Base-by-base conservation (phyloP, 1,284 basidiomycete species). In the Cutaneotrichosporon dermatis region DNA sequence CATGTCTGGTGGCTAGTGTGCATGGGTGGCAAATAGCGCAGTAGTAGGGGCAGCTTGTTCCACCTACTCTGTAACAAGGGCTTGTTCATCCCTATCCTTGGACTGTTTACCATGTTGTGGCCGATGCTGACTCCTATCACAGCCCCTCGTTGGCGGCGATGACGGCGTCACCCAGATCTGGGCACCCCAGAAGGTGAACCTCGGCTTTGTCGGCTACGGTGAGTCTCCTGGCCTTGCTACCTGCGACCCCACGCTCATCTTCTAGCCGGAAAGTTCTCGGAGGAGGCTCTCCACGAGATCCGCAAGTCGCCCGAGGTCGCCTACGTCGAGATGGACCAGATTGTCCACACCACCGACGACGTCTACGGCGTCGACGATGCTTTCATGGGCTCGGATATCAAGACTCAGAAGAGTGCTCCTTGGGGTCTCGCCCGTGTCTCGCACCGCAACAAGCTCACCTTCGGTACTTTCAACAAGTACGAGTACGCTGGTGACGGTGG, bases 401-500 rank as follows among this genome's bases (percentile, higher is more conserved):
- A 66, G n/a, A 72, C 81, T 5, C 90, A 97, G 84, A 86, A 80
- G 60, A 79, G 82, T 37, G 91, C 95, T 25, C 93, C 95, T 58
- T 98, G 96, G 96, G 92, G 96, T 76, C 87, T 99, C 44, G 94
- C 95, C 51, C 90, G 96, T 60, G 86, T 99, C 74, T 94, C 91
- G 66, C 96, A 99, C 80, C 87, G 92, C 57, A 69, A 82, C 25
- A 85, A 80, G 71, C 86, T 99, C 34, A 81, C 82, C 34, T 87
- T 99, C 66, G 80, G 84, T 58, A 98, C 91, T 35, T 98, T 97
- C 82, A 87, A 83, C 68, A 86, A 85, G 78, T 99, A 98, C 79
- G 80, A 86, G 58, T 92, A 90, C 76, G 83, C 92, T 62, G 39
- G 77, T 2, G 60, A 82, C 7, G 92, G 88, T 48, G 96, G 95